Evolutionary conservation across 164 flowering plant species (phyloP).

Genomic region (Vitis amurensis): DNA sequence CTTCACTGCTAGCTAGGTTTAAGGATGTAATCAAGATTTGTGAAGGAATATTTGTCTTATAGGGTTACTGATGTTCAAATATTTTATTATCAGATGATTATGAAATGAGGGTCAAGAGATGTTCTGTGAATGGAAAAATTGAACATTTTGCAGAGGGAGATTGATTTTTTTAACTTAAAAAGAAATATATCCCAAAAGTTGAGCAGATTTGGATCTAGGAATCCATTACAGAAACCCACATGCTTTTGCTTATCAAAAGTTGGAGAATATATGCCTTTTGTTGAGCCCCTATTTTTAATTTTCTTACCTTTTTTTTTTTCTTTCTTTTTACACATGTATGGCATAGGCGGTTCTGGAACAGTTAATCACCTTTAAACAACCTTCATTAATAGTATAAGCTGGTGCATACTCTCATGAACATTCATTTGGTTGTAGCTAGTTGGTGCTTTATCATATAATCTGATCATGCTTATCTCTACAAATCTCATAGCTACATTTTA

Average conservation of each 20-base stretch:
- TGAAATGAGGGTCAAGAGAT: not conserved
- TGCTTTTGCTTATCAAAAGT: slow-evolving; percentile 33
- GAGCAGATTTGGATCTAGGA: slow-evolving; percentile 34
- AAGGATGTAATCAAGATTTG: not conserved
- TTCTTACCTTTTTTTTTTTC: not conserved
- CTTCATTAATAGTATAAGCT: too few relatives aligned
- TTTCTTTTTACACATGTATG: not conserved
- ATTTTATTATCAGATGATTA: not conserved
- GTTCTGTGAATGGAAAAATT: not conserved
- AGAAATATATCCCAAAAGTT: slow-evolving; percentile 16
- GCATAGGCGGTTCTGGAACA: too few relatives aligned
- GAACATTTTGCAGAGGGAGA: not conserved
- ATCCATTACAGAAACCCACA: slow-evolving; percentile 34
- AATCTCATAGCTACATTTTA: too few relatives aligned
- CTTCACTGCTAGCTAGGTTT: not conserved
- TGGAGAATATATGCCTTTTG: slow-evolving; percentile 32
- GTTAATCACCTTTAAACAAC: too few relatives aligned
- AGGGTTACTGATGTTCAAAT: not conserved
- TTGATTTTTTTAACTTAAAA: not conserved
- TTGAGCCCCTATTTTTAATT: not conserved
- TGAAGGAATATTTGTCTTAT: not conserved
- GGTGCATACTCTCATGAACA: too few relatives aligned
- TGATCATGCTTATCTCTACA: too few relatives aligned
- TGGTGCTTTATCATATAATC: too few relatives aligned
- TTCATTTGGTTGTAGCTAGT: too few relatives aligned